These are phyloP conservation scores for Phoma herbarum DNA, from an alignment of 2,329 filamentous ascomycete genomes.

Conservation along the genomic window DNA sequence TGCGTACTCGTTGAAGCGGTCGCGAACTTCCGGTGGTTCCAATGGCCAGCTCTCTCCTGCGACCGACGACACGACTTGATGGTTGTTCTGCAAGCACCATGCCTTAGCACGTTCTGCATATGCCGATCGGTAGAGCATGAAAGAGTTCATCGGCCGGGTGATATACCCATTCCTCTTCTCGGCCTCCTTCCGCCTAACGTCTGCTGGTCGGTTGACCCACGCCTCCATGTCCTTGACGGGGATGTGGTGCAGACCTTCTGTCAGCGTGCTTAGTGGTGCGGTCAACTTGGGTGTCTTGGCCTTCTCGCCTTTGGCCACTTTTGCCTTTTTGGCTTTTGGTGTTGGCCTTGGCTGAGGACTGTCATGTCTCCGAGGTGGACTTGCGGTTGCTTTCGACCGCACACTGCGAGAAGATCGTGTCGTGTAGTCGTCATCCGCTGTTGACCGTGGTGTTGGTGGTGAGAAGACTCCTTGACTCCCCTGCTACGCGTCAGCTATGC, in stretches of 20 bases:
- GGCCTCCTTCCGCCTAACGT: constrained; percentile 73
- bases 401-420: constrained; percentile 52
- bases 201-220: constrained; percentile 77
- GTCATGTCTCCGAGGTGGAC: constrained; percentile 34
- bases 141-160: constrained; percentile 94
- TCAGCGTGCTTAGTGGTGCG: constrained; percentile 75
- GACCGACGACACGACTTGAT: constrained; percentile 89
- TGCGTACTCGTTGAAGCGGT: constrained; percentile 80
- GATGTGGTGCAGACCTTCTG: constrained; percentile 67
- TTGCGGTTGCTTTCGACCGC: constrained; percentile 34
- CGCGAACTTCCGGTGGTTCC: constrained; percentile 76
- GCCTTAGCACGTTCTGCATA: constrained; percentile 87
- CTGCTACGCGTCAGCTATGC: constrained; percentile 35
- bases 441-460: constrained; percentile 57
- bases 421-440: constrained; percentile 51
- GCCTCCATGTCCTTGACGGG: constrained; percentile 79
- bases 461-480: constrained; percentile 41
- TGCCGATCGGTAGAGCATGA: constrained; percentile 96
- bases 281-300: constrained; percentile 65
- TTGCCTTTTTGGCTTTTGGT: constrained; percentile 55
- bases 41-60: constrained; percentile 86
- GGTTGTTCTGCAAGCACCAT: constrained; percentile 85
- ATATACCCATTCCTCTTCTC: constrained; percentile 78
- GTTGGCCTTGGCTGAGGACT: constrained; percentile 42
- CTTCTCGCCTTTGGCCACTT: constrained; percentile 55